Evolutionary conservation across 1,284 basidiomycete genomes (phyloP), one percentile per base, ranked within the genome.

Genomic region (Pisolithus thermaeus): DNA sequence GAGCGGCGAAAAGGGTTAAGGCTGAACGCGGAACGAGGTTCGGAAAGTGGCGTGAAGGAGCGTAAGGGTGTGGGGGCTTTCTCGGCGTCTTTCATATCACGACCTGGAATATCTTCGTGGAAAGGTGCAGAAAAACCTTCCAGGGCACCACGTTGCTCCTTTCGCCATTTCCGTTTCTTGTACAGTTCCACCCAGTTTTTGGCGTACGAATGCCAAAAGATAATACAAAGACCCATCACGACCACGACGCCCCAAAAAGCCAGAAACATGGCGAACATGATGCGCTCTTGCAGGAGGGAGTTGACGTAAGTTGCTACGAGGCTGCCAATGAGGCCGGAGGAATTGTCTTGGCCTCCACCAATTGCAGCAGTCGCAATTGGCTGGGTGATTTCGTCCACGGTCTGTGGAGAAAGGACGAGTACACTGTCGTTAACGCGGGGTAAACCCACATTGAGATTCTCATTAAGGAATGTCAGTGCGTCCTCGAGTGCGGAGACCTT

Each of bases 391-490:
- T 92, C 88, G 59, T 90, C 74, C 50, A 92, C 81, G 4, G 81
- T 73, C 1, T 70, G 66, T 7, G 81, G 80, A 0, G 87, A 89
- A 44, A 97, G 77, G 40, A 92, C 74, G 51, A 98, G 82, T 37
- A 87, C 78, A 52, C 79, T 78, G 46, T 84, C 71, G 51, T 89
- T 84, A 38, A 97, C 78, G 32, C 76, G 77, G 0, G 90, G 85
- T 48, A 97, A 79, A 57, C 89, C 73, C 57, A 97, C 77, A 44
- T 83, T 73, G 37, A 95, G 84, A 66, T 96, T 93, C 57, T 93
- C 75, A 60, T 95, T 87, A 55, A 98, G 75, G 80, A 96, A 98
- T 0, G 92, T 97, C 46, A 98, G 75, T 7, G 90, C 94, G 20
- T 83, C 78, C 68, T 95, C 90, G 59, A 99, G 78, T 7, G 85